Evolutionary conservation across 2,329 filamentous ascomycete species (phyloP).

Genomic region (Mollisiaceae sp.): DNA sequence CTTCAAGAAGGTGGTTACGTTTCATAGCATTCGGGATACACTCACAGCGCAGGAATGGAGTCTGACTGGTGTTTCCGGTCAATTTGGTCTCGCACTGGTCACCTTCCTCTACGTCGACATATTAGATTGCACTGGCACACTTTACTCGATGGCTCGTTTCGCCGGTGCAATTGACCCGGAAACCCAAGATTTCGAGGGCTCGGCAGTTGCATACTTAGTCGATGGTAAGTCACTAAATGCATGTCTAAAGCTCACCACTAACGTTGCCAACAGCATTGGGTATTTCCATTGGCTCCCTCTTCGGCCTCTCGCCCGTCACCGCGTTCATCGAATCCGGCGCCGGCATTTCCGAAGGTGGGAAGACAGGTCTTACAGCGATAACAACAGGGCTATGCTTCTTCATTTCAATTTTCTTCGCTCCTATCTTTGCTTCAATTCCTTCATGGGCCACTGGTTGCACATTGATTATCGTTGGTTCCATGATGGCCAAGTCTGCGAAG

Average conservation of each 20-base stretch:
- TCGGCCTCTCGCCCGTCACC: conserved; percentile 81
- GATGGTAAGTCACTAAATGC: conserved; percentile 51
- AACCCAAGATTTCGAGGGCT: conserved; percentile 88
- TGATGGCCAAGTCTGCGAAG: conserved; percentile 79
- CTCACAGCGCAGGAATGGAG: conserved; percentile 78
- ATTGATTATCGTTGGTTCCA: conserved; percentile 79
- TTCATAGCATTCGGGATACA: conserved; percentile 75
- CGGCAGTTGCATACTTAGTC: conserved; percentile 81
- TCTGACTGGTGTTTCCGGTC: conserved; percentile 64
- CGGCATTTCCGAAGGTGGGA: conserved; percentile 85
- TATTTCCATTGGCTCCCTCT: conserved; percentile 79
- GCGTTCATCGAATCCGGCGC: conserved; percentile 90
- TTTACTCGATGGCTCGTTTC: conserved; percentile 90
- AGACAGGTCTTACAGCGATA: conserved; percentile 82
- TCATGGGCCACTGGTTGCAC: conserved; percentile 90
- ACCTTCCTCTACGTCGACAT: conserved; percentile 93
- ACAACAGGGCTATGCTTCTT: conserved; percentile 83
- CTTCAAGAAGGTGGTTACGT: conserved; percentile 86
- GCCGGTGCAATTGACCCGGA: conserved; percentile 78
- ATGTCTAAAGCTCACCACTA: not conserved
- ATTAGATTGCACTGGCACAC: conserved; percentile 81
- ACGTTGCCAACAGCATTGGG: conserved; percentile 56
- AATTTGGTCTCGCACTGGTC: conserved; percentile 84
- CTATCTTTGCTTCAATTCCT: conserved; percentile 88
- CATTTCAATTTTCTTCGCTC: conserved; percentile 86